Percentiles rank a stretch among this genome's conserved stretches.
Evolutionary conservation across 495 filamentous ascomycete species (phyloP).

Genomic region (Chaetomidium leptoderma): DNA sequence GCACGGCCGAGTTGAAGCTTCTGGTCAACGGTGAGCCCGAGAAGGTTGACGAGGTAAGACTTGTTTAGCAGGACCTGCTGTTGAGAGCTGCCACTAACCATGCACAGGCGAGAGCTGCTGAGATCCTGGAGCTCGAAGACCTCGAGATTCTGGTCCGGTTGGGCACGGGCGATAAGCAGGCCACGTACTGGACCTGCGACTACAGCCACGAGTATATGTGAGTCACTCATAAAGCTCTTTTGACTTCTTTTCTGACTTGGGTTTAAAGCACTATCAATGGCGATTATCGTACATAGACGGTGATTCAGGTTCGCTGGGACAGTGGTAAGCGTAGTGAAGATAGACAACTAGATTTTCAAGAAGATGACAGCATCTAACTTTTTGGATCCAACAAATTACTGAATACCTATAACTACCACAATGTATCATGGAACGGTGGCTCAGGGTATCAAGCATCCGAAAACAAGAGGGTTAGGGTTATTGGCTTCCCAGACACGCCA

Average conservation of each 20-base stretch:
- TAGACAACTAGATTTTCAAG: background rate
- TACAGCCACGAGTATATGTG: constrained; percentile 93
- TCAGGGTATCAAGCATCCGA: too few relatives aligned
- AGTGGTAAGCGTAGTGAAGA: background rate
- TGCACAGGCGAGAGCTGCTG: constrained; percentile 58
- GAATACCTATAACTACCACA: too few relatives aligned
- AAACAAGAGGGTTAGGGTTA: constrained; percentile 22
- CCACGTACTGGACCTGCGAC: constrained; percentile 92
- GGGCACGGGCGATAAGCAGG: constrained; percentile 68
- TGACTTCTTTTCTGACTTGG: background rate
- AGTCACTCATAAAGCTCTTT: constrained; percentile 21
- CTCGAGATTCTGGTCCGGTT: constrained; percentile 74
- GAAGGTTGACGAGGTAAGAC: constrained; percentile 69
- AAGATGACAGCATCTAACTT: too few relatives aligned
- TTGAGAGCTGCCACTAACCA: background rate
- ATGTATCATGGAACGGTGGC: too few relatives aligned
- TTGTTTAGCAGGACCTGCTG: background rate
- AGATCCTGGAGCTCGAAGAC: constrained; percentile 83
- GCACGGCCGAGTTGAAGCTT: constrained; percentile 72
- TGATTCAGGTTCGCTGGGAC: background rate
- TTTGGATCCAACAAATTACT: background rate
- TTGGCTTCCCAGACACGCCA: background rate
- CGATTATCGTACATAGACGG: constrained; percentile 70
- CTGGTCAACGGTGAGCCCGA: constrained; percentile 90
- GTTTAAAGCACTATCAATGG: constrained; percentile 71